Base-by-base conservation (phyloP, 805 yeast genomes). In the Wilhelminamyces savonicus region DNA sequence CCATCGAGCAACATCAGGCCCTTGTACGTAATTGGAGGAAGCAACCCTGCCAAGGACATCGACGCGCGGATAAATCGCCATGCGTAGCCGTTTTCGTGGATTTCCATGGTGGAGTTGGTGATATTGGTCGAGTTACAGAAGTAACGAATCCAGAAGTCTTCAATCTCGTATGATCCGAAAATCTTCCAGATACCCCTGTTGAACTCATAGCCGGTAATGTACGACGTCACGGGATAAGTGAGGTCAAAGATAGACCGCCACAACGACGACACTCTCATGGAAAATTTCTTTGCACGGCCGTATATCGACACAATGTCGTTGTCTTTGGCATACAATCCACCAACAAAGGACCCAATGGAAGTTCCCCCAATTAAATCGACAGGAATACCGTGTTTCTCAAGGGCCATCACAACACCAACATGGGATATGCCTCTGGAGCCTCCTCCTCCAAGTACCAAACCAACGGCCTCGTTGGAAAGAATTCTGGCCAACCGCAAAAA, bases 181-280 rank as follows among this genome's bases (percentile, higher is more conserved):
- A 85, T 76, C 54, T 92, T 90, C 96, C 97, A 92, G n/a, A 90
- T 76, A 28, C 98, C 97, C 42, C 97, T 68, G 54, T 90, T 90
- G 56, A 90, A 90, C 54, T 87, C 97, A 55, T 92, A 95, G 1
- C 98, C 98, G 1, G 98, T 92, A 8, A 94, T 83, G 50, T 94
- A 90, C 1, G 97, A 82, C 0, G 96, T 87, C 2, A 85, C 78
- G 0, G 98, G 98, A 54, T 88, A 82, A 0, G 98, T 90, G 44
- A 92, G 56, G 52, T 90, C 98, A 18, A 83, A 58, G 2, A 81
- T 36, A 48, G 82, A 75, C 44, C 97, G 67, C 98, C 98, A 90
- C 3, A 82, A 36, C 2, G 94, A 82, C 0, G 90, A 74, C 38
- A 90, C 66, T 44, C 97, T 68, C 10, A 78, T 80, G 3, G 94